Conservation (phyloP, 1,284 basidiomycete genomes). For the Spongiforma sp. region DNA sequence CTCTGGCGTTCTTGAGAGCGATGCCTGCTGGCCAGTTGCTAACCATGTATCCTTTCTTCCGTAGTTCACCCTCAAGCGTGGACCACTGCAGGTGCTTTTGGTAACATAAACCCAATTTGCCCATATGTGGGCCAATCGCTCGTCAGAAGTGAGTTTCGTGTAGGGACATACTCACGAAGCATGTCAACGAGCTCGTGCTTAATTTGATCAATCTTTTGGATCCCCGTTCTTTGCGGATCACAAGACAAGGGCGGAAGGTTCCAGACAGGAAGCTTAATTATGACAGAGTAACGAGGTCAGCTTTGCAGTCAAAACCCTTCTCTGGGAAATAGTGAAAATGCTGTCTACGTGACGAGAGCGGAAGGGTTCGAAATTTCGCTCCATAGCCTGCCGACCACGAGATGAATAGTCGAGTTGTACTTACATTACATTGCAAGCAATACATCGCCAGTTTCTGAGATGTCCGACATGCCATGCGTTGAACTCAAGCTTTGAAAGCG, state of each 20-base stretch:
- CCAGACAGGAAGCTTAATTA: neutral
- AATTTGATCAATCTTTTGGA: slow-evolving; percentile 2
- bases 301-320: too few species aligned
- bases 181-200: slow-evolving; percentile 3
- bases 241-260: neutral
- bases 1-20: neutral
- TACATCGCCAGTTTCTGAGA: neutral
- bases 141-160: fast-evolving
- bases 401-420: too few species aligned
- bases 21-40: slow-evolving; percentile 9
- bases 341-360: too few species aligned
- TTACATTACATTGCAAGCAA: too few species aligned
- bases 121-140: neutral
- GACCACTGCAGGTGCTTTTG: slow-evolving; percentile 11
- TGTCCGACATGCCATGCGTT: neutral
- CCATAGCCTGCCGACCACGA: too few species aligned
- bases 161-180: slow-evolving; percentile 12
- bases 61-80: slow-evolving; percentile 7
- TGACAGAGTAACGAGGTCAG: too few species aligned
- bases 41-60: slow-evolving; percentile 3
- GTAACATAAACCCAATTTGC: slow-evolving; percentile 2
- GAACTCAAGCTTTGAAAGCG: neutral
- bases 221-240: neutral
- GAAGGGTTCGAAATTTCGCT: neutral
- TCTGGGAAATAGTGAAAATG: too few species aligned